phyloP scores from a whole-genome alignment of 805 yeast species.

The Teunomyces kruisii region DNA sequence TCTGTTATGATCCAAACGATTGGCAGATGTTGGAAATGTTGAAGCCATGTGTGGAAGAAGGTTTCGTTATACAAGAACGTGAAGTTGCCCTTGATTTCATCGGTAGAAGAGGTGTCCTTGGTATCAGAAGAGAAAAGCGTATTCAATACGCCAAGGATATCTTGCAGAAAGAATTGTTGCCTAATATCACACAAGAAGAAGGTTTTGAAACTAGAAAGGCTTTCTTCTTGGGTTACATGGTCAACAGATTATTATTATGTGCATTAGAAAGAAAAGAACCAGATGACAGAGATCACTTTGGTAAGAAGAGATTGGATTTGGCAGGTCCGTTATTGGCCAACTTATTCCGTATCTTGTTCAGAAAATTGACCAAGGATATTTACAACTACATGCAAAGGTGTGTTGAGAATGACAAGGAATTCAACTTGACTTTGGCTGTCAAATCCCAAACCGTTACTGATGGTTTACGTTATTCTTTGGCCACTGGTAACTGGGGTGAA shows the following conservation, averaged over 20 bases:
- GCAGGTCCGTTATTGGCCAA: constrained; percentile 98
- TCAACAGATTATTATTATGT: constrained; percentile 88
- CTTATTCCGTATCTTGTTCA: constrained; percentile 90
- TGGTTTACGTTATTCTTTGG: constrained; percentile 94
- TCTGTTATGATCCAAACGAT: constrained; percentile 95
- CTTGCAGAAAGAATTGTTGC: constrained; percentile 91
- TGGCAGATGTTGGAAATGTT: constrained; percentile 99
- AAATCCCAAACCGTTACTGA: constrained; percentile 96
- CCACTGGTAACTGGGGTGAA: constrained; percentile 99
- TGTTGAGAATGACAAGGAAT: constrained; percentile 96
- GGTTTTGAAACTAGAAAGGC: constrained; percentile 98
- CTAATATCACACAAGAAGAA: constrained; percentile 95
- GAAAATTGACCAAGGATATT: constrained; percentile 93
- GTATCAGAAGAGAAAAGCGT: constrained; percentile 96
- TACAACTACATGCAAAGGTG: constrained; percentile 98
- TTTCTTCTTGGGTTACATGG: constrained; percentile 96
- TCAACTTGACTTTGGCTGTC: constrained; percentile 93
- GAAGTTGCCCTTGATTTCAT: constrained; percentile 97
- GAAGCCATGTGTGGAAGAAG: constrained; percentile 99
- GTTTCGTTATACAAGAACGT: constrained; percentile 95
- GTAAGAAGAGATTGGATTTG: constrained; percentile 95
- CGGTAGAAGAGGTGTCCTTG: constrained; percentile 96
- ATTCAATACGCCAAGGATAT: constrained; percentile 97
- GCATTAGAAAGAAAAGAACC: constrained; percentile 97
- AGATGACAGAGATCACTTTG: constrained; percentile 99